Percentiles rank a stretch among this genome's conserved stretches.
Conservation (phyloP, 192 early-diverging fungal genomes). For the Phycomyces blakesleeanus region DNA sequence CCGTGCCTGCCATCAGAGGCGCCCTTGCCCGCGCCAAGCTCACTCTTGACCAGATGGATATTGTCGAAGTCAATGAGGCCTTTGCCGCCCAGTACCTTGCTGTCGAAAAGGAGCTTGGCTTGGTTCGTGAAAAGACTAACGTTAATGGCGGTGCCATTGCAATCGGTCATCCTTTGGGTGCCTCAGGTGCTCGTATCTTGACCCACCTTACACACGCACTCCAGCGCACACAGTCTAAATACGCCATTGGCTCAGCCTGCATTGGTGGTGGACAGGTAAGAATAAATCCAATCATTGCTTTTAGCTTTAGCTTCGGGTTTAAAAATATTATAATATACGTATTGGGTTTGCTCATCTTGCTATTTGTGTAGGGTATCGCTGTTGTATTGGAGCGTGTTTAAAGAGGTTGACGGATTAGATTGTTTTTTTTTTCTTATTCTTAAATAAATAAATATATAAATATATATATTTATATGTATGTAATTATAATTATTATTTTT, state of each 20-base stretch:
- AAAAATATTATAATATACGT: conserved; percentile 6
- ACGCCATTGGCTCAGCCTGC: conserved; percentile 91
- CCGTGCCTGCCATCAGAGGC: conserved; percentile 83
- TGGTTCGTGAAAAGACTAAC: conserved; percentile 79
- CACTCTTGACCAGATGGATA: conserved; percentile 77
- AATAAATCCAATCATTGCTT: neutral
- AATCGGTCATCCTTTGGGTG: conserved; percentile 91
- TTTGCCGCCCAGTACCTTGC: conserved; percentile 91
- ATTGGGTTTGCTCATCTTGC: neutral
- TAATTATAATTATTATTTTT: neutral
- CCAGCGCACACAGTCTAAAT: conserved; percentile 75
- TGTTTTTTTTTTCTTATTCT: neutral
- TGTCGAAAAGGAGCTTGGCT: conserved; percentile 82
- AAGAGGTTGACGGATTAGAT: neutral
- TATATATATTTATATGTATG: neutral
- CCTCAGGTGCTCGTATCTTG: conserved; percentile 93
- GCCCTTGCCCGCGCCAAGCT: conserved; percentile 81
- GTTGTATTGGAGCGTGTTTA: conserved; percentile 39
- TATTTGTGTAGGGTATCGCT: conserved; percentile 29
- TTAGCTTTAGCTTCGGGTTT: conserved; percentile 14
- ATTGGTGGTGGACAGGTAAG: conserved; percentile 88
- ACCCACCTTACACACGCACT: conserved; percentile 83
- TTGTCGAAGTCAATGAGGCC: conserved; percentile 98
- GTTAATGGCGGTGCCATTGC: conserved; percentile 91
- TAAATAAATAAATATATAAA: neutral